These are phyloP conservation scores for Discostella pseudostelligera DNA, from an alignment of 108 stramenopile genomes.

Conservation along the genomic window DNA sequence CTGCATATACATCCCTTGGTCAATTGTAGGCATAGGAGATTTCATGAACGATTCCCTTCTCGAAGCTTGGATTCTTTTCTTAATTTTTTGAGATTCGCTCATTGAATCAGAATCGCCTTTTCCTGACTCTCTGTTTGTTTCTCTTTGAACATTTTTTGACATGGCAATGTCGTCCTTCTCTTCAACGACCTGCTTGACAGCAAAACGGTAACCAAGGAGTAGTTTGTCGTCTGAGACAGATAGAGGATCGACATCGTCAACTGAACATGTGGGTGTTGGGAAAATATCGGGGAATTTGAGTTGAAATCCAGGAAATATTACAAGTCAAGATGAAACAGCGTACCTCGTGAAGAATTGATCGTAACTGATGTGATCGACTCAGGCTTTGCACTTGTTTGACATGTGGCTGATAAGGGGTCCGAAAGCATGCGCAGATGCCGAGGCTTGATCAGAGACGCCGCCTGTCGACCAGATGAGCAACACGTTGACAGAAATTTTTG, in stretches of 20 bases:
- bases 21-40: background rate
- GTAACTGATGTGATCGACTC: constrained; percentile 13
- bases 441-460: constrained; percentile 26
- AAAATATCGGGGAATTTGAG: background rate
- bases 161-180: background rate
- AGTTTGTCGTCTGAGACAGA: constrained; percentile 13
- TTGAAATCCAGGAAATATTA: background rate
- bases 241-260: constrained; percentile 21
- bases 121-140: background rate
- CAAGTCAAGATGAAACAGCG: background rate
- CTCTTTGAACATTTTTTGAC: background rate
- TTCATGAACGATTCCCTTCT: background rate
- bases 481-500: constrained; percentile 27
- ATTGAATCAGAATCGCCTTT: background rate
- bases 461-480: constrained; percentile 34
- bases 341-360: constrained; percentile 10
- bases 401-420: constrained; percentile 22
- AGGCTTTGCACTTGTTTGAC: constrained; percentile 19
- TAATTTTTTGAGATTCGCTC: background rate
- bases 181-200: constrained; percentile 4
- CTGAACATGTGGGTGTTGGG: background rate
- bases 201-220: constrained; percentile 30
- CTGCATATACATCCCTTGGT: background rate
- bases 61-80: background rate
- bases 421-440: constrained; percentile 29